phyloP scores from a whole-genome alignment of 139 green algal species.

The Picochlorum sp. region DNA sequence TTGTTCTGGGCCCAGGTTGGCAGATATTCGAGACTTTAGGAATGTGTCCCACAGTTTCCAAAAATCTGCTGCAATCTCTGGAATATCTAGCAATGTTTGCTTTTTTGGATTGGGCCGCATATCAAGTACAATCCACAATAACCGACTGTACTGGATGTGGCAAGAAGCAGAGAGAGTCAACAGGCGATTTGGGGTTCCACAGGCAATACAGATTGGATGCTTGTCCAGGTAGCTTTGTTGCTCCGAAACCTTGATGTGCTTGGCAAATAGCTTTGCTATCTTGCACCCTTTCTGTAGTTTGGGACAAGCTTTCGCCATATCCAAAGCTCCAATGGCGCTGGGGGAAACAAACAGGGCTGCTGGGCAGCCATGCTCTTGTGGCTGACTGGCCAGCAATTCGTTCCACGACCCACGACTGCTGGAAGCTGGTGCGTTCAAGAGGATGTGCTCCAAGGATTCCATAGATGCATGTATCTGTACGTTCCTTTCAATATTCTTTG shows the following conservation, averaged over 20 bases:
- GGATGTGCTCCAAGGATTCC: neutral
- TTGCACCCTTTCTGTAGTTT: slow-evolving; percentile 8
- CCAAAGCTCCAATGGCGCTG: neutral
- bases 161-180: slow-evolving; percentile 18
- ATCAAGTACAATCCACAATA: slow-evolving; percentile 31
- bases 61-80: slow-evolving; percentile 29
- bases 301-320: neutral
- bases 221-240: slow-evolving; percentile 18
- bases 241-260: slow-evolving; percentile 43
- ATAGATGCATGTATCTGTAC: neutral
- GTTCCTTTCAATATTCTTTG: neutral
- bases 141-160: slow-evolving; percentile 15
- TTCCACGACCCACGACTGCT: no score
- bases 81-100: slow-evolving; percentile 29
- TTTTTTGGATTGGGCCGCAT: slow-evolving; percentile 32
- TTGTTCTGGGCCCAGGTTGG: no score
- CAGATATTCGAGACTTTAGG: neutral
- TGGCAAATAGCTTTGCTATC: slow-evolving; percentile 45
- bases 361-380: neutral
- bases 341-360: neutral
- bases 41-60: slow-evolving; percentile 20
- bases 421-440: no score
- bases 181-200: slow-evolving; percentile 36
- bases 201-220: slow-evolving; percentile 6
- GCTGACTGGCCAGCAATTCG: no score